Base-by-base conservation (phyloP, 169 alveolate genomes). In the Cryptosporidium andersoni region DNA sequence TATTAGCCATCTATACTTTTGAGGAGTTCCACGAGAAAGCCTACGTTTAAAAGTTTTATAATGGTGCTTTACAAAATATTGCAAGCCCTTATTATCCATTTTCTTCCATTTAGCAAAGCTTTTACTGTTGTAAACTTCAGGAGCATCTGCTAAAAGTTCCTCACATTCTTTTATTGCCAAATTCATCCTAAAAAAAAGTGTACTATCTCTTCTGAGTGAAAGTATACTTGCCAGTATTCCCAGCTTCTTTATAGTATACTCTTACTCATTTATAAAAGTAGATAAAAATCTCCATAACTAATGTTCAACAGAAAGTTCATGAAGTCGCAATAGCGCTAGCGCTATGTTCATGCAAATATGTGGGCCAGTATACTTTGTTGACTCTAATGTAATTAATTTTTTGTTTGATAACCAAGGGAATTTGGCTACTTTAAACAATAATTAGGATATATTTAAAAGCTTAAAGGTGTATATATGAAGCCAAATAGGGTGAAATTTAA, bases 11-110 rank as follows among this genome's bases (percentile, higher is more conserved):
- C 92, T 64, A 65, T 67, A 89, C 48, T 89, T 88, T 80, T 89
- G 92, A 11, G 92, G 92, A 4, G 82, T 88, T n/a, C 92, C 92
- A 60, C 92, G 74, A 45, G 88, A 82, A 4, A 89, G 89, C 60
- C 92, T 89, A 45, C 92, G 82, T 64, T 80, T 40, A 47, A 56
- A 80, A n/a, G 92, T 89, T 39, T 88, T 89, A 64, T 25, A 81
- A 55, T 89, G 92, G 9, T 66, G 64, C 36, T 74, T 82, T n/a
- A 58, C 80, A 66, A 89, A 89, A 81, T 90, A 81, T 37, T 80
- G 82, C 14, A 89, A 67, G 39, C 89, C 90, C 48, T 90, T 89
- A 45, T 56, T 56, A 51, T 80, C 65, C 92, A 89, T 89, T 2
- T 90, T 88, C 34, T 68, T 88, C 92, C 92, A 89, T 47, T 89